Base-by-base conservation (phyloP, 129 eudicot genomes). In the Arctium minus region DNA sequence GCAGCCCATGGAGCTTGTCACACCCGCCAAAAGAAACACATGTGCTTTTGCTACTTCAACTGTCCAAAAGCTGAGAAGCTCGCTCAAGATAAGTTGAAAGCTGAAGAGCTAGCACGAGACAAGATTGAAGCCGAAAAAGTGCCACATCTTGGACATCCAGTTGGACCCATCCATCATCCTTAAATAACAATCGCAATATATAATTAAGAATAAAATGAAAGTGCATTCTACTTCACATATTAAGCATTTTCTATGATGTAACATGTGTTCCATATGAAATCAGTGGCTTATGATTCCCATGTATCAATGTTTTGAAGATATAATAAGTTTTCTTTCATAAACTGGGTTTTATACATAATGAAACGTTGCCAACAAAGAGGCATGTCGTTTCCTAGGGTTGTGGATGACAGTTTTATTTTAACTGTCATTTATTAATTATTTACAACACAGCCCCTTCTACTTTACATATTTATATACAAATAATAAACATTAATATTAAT, bases 1-100 rank as follows among this genome's bases (percentile, higher is more conserved):
- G 87, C 87, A 3, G 83, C 80, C 22, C 84, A 84, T 64, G 87
- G 87, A 31, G 87, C 87, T 3, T 84, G 87, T 71, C 87, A 79
- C 13, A 60, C 6, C 3, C 86, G 86, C 3, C 22, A 10, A 0
- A 17, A n/a, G 31, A 82, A 75, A 77, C 86, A 83, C 81, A 82
- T 82, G 86, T 82, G 86, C 86, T 82, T 82, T 3, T 82, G 86
- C 86, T 82, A 82, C 72, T 82, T 82, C 72, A 70, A 48, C 0
- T 82, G 86, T 70, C 60, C 40, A 2, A 68, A 67, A 67, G 86
- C 76, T 2, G 32, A 76, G 44, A 81, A 81, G 72, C 22, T 80
- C 38, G 78, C 78, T 18, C 78, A 80, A 13, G 84, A 80, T 36
- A 72, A 80, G 39, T 17, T 53, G 9, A 80, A 73, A 72, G 84